phyloP scores from a whole-genome alignment of 805 yeast genomes.

The Metschnikowia vanudenii region DNA sequence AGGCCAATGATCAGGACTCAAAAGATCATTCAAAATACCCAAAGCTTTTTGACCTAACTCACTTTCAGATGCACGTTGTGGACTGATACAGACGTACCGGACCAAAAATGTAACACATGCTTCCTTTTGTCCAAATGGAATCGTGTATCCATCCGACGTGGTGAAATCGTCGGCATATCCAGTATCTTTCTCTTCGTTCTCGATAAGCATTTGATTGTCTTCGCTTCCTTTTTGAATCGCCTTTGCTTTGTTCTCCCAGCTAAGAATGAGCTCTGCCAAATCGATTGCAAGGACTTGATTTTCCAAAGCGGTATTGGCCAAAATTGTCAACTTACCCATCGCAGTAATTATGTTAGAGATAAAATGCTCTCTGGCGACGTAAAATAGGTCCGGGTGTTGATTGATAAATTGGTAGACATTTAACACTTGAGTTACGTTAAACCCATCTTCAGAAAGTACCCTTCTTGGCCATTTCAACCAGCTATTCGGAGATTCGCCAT shows the following conservation, averaged over 20 bases:
- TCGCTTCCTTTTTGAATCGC: neutral
- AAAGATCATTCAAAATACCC: constrained; percentile 67
- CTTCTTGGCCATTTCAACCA: constrained; percentile 97
- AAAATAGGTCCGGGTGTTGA: constrained; percentile 81
- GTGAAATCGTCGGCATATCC: constrained; percentile 35
- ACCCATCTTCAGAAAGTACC: constrained; percentile 86
- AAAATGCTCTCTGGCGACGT: constrained; percentile 82
- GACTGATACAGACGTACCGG: constrained; percentile 82
- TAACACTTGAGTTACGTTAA: constrained; percentile 79
- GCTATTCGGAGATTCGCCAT: constrained; percentile 51
- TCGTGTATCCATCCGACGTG: constrained; percentile 50
- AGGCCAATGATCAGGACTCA: constrained; percentile 77
- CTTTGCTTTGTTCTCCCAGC: constrained; percentile 60
- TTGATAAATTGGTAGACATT: constrained; percentile 88
- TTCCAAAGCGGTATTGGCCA: constrained; percentile 74
- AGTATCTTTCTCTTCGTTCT: neutral
- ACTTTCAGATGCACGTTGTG: constrained; percentile 79
- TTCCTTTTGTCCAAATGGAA: constrained; percentile 80
- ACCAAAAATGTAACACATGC: constrained; percentile 87
- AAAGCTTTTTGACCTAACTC: constrained; percentile 80
- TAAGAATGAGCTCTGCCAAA: constrained; percentile 76
- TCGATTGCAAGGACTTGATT: constrained; percentile 87
- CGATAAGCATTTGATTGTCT: neutral
- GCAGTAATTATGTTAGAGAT: constrained; percentile 86
- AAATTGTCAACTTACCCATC: constrained; percentile 83